These are phyloP conservation scores for Colletotrichum cereale DNA, from an alignment of 2,329 filamentous ascomycete genomes.

Conservation along the genomic window DNA sequence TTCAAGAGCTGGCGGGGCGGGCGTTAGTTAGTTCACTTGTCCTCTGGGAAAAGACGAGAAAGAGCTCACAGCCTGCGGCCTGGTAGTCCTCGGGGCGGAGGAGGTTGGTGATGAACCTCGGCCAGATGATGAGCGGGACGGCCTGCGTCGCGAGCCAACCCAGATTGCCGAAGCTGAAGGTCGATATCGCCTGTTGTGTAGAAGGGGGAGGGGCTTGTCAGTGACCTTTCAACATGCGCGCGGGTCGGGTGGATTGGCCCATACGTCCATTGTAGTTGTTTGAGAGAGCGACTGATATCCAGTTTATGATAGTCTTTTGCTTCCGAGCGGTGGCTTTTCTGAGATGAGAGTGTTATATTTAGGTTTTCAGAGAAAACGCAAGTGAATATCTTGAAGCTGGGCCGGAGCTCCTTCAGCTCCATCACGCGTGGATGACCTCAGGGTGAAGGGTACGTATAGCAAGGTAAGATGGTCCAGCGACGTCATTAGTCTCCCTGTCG, in stretches of 20 bases:
- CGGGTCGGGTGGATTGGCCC: constrained; percentile 13
- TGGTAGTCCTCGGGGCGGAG: constrained; percentile 50
- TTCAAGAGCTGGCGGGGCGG: constrained; percentile 66
- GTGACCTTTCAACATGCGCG: neutral
- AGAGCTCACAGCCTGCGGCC: constrained; percentile 48
- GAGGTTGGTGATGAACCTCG: constrained; percentile 60
- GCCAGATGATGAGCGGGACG: constrained; percentile 61
- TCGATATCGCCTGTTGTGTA: constrained; percentile 58
- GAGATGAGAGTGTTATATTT: neutral
- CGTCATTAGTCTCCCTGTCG: constrained; percentile 32
- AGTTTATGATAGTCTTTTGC: neutral
- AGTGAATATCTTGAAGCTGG: neutral
- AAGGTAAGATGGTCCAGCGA: constrained; percentile 12
- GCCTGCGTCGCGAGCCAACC: constrained; percentile 65
- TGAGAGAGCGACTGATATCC: neutral
- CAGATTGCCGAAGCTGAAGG: constrained; percentile 64
- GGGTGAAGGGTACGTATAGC: neutral
- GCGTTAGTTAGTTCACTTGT: constrained; percentile 5
- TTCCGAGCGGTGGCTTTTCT: neutral
- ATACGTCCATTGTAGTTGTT: constrained; percentile 47
- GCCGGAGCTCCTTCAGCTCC: constrained; percentile 4
- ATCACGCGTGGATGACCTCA: constrained; percentile 20
- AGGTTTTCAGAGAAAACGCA: neutral
- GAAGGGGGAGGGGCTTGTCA: neutral
- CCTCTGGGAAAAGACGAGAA: neutral